Percentiles rank a stretch among this genome's conserved stretches.
Evolutionary conservation across 2,329 filamentous ascomycete genomes (phyloP).

Genomic region (Chalaropsis ovoidea): DNA sequence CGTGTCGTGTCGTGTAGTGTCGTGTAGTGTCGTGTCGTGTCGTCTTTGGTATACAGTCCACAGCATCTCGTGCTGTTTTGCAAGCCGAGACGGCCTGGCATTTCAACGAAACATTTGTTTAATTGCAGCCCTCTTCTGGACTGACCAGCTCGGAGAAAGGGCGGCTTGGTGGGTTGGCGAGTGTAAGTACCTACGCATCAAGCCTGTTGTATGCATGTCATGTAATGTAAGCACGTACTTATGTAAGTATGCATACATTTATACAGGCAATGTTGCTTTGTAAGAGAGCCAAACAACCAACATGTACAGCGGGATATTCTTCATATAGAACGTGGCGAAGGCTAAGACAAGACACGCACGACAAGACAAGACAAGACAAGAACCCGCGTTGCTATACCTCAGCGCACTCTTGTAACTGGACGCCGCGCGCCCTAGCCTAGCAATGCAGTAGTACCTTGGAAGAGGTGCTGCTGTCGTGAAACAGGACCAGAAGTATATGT

Average conservation of each 20-base stretch:
- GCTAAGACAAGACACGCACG: not conserved
- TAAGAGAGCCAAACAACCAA: not conserved
- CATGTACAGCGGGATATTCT: not conserved
- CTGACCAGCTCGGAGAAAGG: not conserved
- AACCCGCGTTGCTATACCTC: no score
- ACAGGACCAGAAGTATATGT: slow-evolving; percentile 11
- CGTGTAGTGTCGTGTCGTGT: no score
- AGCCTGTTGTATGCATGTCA: no score
- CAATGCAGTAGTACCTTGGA: no score
- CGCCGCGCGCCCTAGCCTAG: no score
- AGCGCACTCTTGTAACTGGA: no score
- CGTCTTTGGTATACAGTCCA: not conserved
- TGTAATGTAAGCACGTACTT: no score
- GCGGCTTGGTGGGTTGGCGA: not conserved
- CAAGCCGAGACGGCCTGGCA: not conserved
- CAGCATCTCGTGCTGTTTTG: not conserved
- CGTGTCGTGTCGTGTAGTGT: no score
- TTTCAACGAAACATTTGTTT: not conserved
- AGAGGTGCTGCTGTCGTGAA: slow-evolving; percentile 9
- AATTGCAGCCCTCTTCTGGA: not conserved
- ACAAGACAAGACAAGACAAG: no score
- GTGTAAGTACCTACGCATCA: no score
- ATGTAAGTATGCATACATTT: not conserved
- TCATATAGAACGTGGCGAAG: not conserved
- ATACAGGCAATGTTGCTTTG: no score